Conservation (phyloP, 2,329 filamentous ascomycete species). For the Cladosporium sp. region DNA sequence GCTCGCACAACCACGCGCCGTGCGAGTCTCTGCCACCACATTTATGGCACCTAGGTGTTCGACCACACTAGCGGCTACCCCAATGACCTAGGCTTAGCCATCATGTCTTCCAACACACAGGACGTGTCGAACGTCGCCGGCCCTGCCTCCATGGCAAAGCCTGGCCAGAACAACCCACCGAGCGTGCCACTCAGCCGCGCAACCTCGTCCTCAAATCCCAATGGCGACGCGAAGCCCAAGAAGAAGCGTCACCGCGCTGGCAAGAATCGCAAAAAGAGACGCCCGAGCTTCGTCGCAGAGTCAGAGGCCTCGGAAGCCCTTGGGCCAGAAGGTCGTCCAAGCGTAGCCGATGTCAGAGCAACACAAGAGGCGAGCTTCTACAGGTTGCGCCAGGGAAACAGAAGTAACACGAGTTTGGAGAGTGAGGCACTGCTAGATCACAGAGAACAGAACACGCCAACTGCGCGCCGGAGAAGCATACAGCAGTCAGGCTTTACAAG, state of each 20-base stretch:
- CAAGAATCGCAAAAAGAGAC: constrained; percentile 68
- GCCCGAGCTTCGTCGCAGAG: constrained; percentile 73
- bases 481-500: constrained; percentile 31
- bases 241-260: constrained; percentile 73
- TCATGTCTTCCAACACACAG: constrained; percentile 5
- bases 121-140: constrained; percentile 12
- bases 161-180: neutral
- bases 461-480: constrained; percentile 42
- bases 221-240: constrained; percentile 19
- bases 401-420: constrained; percentile 82
- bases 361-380: constrained; percentile 49
- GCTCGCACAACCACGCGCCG: neutral
- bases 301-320: constrained; percentile 52
- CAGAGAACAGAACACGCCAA: constrained; percentile 47
- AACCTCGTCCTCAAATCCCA: constrained; percentile 7
- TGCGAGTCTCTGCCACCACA: neutral
- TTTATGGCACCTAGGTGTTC: neutral
- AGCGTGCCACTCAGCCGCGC: constrained; percentile 9
- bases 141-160: constrained; percentile 10
- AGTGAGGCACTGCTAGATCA: constrained; percentile 87
- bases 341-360: constrained; percentile 31
- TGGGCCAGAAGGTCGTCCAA: constrained; percentile 47
- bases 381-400: constrained; percentile 49
- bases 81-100: neutral
- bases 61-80: neutral